Evolutionary conservation across 768 basidiomycete genomes (phyloP), one percentile per base, ranked within the genome.

Genomic region (Rhodotorula kratochvilovae): DNA sequence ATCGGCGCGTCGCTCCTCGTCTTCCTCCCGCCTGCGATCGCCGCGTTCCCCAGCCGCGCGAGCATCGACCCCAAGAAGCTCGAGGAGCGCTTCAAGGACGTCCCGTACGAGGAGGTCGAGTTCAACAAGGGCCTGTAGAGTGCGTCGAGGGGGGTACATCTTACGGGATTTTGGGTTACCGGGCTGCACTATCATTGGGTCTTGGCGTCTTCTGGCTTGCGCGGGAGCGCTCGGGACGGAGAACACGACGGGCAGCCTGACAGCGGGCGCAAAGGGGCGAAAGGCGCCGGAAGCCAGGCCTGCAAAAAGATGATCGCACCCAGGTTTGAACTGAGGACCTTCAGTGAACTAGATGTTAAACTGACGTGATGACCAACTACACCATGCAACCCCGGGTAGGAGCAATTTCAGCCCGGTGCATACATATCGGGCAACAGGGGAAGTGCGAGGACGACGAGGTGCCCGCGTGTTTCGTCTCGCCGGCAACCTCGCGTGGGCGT

Each of bases 1-100:
- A 73, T 83, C 77, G 82, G 82, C 3, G 51, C 79, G 6, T 81
- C 80, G 2, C 78, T 83, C 10, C 80, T 80, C 42, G 66, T 81
- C 51, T 82, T 82, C 79, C 77, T 82, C 8, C 81, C 81, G 2
- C 82, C 81, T 4, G 79, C 82, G 2, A 82, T 83, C 70, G 82
- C 81, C 16, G 79, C 80, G 59, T 83, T 81, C 78, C 82, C 82
- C 8, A 81, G 81, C 67, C 72, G 79, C 19, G 82, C 80, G 2
- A 63, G 62, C 11, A 80, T 81, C 36, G 72, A 76, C 67, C 79
- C 80, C 19, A 75, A 78, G 58, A 80, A 80, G 74, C 76, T 82
- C 29, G 82, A 82, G 63, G 66, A 73, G 54, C n/a, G 75, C 51
- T 80, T 78, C 66, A 68, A 73, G 23, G 73, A 78, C 17, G 67